Evolutionary conservation across 768 basidiomycete genomes (phyloP).

Genomic region (Gelatoporia subvermispora): DNA sequence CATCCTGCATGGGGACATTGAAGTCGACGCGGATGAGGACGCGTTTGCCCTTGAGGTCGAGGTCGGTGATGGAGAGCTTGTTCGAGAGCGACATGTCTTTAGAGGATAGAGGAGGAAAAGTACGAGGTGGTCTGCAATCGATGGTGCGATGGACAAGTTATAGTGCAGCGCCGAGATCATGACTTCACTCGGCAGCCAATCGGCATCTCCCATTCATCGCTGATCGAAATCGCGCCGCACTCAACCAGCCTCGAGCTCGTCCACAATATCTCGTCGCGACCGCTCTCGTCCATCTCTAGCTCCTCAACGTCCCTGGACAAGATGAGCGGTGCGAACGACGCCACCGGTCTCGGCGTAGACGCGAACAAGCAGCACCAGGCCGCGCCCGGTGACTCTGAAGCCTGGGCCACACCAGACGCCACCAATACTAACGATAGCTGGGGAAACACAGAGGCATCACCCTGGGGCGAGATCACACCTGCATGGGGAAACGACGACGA

Average conservation of each 20-base stretch:
- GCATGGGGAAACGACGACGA: slow-evolving; percentile 5
- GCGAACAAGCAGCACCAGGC: slow-evolving; percentile 39
- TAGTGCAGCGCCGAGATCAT: slow-evolving; percentile 11
- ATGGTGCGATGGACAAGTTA: slow-evolving; percentile 12
- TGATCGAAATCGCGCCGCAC: neutral
- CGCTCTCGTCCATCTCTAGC: slow-evolving; percentile 6
- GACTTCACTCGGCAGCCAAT: slow-evolving; percentile 10
- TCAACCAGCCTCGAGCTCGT: neutral
- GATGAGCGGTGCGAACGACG: slow-evolving; percentile 35
- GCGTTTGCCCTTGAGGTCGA: slow-evolving; percentile 81
- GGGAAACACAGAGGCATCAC: no score
- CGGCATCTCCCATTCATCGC: slow-evolving; percentile 14
- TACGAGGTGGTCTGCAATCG: slow-evolving; percentile 3
- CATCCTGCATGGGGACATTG: slow-evolving; percentile 89
- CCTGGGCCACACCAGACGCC: neutral
- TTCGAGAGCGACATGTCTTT: slow-evolving; percentile 95
- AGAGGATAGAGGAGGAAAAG: slow-evolving; percentile 30
- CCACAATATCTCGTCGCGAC: slow-evolving; percentile 2
- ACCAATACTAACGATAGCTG: slow-evolving; percentile 3
- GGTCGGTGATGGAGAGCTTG: slow-evolving; percentile 90
- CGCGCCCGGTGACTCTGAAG: neutral
- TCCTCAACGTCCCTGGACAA: slow-evolving; percentile 3
- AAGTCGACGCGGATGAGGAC: slow-evolving; percentile 95
- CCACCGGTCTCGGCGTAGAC: slow-evolving; percentile 61
- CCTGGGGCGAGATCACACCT: neutral